Conservation (phyloP, 108 stramenopile species). For the Asterionellopsis glacialis region DNA sequence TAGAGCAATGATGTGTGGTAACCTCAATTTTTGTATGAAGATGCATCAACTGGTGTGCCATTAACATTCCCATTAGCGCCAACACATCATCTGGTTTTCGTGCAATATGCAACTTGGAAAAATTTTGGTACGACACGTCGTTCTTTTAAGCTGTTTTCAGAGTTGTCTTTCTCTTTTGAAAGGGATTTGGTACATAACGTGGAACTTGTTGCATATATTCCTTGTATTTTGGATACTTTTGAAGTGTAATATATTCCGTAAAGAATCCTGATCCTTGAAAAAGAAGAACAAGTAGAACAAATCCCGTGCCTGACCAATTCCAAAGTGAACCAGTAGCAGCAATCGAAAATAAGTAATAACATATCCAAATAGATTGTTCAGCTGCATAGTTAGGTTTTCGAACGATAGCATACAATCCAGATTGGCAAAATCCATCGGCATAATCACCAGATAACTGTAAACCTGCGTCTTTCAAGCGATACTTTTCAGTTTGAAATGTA, state of each 20-base stretch:
- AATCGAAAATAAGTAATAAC: constrained; percentile 55
- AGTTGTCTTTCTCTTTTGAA: neutral
- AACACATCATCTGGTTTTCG: constrained; percentile 42
- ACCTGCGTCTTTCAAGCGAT: constrained; percentile 8
- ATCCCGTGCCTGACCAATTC: constrained; percentile 61
- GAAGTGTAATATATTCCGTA: constrained; percentile 55
- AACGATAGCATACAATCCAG: constrained; percentile 62
- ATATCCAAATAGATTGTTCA: constrained; percentile 66
- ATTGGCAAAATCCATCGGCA: constrained; percentile 55
- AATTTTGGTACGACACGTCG: no score
- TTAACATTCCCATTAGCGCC: constrained; percentile 80
- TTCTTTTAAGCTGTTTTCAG: no score
- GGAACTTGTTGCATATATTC: constrained; percentile 51
- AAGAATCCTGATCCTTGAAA: constrained; percentile 71
- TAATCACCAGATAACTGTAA: constrained; percentile 29
- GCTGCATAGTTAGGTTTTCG: constrained; percentile 80
- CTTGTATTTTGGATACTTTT: constrained; percentile 58
- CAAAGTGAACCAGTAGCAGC: constrained; percentile 24
- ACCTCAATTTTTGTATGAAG: constrained; percentile 49
- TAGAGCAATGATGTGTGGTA: constrained; percentile 29
- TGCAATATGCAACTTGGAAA: constrained; percentile 49
- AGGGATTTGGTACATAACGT: constrained; percentile 45
- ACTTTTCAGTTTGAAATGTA: constrained; percentile 53
- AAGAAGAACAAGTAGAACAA: constrained; percentile 35
- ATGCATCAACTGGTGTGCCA: constrained; percentile 70